Percentiles rank a stretch among this genome's conserved stretches.
Evolutionary conservation across 1,139 yeast genomes (phyloP).

Genomic region (Geotrichum phurueaensis): DNA sequence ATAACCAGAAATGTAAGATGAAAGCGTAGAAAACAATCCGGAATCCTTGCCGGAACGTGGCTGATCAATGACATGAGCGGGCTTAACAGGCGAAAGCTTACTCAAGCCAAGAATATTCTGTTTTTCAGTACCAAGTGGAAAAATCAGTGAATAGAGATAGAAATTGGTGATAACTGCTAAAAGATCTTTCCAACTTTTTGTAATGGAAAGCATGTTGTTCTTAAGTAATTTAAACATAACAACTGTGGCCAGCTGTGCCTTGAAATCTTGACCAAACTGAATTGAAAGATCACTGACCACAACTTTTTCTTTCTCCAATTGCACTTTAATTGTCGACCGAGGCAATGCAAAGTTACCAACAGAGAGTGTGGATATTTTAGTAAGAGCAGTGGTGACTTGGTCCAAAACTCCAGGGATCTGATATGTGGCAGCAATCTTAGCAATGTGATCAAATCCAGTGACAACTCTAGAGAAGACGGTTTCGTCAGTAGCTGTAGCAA

Average conservation of each 20-base stretch:
- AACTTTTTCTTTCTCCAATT: conserved; percentile 45
- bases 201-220: conserved; percentile 46
- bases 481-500: conserved; percentile 85
- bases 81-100: conserved; percentile 54
- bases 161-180: conserved; percentile 57
- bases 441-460: conserved; percentile 79
- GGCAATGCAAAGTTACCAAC: conserved; percentile 39
- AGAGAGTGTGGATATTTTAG: conserved; percentile 48
- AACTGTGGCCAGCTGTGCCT: conserved; percentile 84
- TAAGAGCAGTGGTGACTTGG: conserved; percentile 54
- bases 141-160: conserved; percentile 68
- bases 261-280: conserved; percentile 81
- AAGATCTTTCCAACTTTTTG: conserved; percentile 51
- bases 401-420: conserved; percentile 55
- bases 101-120: conserved; percentile 36
- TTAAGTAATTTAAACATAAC: conserved; percentile 74
- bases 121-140: conserved; percentile 60
- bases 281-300: conserved; percentile 79
- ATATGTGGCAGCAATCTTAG: conserved; percentile 66
- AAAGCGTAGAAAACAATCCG: conserved; percentile 80
- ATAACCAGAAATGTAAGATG: conserved; percentile 84
- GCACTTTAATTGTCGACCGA: conserved; percentile 38
- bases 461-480: conserved; percentile 81
- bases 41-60: conserved; percentile 57
- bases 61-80: conserved; percentile 59